These are phyloP conservation scores for Ceratorhiza oryzae-sativae DNA, from an alignment of 1,284 basidiomycete species.

Conservation along the genomic window DNA sequence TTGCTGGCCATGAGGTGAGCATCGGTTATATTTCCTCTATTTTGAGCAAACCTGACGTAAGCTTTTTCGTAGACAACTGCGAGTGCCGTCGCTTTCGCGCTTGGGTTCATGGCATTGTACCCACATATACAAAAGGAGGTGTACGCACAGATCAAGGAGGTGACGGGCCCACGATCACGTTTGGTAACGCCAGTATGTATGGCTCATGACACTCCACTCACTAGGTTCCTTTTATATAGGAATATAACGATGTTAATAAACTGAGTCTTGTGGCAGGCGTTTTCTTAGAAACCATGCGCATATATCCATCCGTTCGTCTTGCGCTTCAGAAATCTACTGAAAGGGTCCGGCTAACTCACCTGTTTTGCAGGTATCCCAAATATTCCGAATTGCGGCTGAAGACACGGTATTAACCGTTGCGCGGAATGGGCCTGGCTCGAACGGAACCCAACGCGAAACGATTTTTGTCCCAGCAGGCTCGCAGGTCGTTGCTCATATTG, in stretches of 20 bases:
- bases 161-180: not conserved
- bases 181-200: not conserved
- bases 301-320: constrained; percentile 19
- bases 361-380: not conserved
- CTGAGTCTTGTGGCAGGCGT: constrained; percentile 14
- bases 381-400: not conserved
- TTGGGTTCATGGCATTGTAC: constrained; percentile 26
- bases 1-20: constrained; percentile 31
- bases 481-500: not conserved
- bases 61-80: constrained; percentile 29
- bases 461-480: constrained; percentile 10
- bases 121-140: constrained; percentile 19
- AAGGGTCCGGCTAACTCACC: not conserved
- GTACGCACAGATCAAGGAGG: constrained; percentile 24
- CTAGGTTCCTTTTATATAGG: not conserved
- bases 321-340: not conserved
- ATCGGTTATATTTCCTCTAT: not conserved
- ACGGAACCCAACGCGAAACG: not conserved
- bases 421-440: not conserved
- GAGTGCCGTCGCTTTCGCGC: constrained; percentile 17
- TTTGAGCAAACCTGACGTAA: not conserved
- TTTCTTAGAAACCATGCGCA: constrained; percentile 32
- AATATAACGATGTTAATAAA: constrained; percentile 12
- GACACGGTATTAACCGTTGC: not conserved
- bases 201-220: not conserved